Conservation (phyloP, 441 rosid genomes). For the Biscutella laevigata region DNA sequence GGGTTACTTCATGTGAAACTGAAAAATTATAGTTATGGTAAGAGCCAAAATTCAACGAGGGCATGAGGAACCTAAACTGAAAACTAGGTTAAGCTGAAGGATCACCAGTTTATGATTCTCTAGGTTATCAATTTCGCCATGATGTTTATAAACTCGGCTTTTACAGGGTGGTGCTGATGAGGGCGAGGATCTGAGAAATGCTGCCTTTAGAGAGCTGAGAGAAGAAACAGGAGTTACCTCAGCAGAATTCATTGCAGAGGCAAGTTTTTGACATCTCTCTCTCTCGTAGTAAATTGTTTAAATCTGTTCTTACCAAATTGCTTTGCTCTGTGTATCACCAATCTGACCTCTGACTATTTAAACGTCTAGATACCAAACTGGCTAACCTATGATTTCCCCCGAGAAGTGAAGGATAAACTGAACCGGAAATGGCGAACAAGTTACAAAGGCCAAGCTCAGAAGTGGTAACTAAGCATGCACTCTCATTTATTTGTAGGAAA, state of each 20-base stretch:
- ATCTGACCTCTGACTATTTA: constrained; percentile 3
- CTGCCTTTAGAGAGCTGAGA: constrained; percentile 59
- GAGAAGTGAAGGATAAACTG: constrained; percentile 38
- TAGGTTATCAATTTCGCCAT: neutral
- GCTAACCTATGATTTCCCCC: constrained; percentile 60
- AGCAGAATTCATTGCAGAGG: constrained; percentile 63
- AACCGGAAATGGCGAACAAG: constrained; percentile 51
- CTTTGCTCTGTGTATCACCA: constrained; percentile 1
- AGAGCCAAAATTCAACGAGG: neutral
- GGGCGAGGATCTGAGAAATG: constrained; percentile 52
- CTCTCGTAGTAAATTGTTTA: constrained; percentile 18
- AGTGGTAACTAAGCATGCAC: constrained; percentile 34
- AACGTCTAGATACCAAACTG: constrained; percentile 50
- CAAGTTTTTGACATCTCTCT: constrained; percentile 22
- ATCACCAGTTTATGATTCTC: neutral
- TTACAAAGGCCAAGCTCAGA: constrained; percentile 71
- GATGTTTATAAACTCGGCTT: neutral
- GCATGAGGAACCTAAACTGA: neutral
- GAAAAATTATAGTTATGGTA: neutral
- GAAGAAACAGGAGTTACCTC: constrained; percentile 78
- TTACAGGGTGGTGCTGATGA: constrained; percentile 62
- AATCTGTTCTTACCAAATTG: neutral
- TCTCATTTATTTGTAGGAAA: neutral
- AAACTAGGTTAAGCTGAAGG: neutral
- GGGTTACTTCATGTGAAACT: neutral